These are phyloP conservation scores for Boletus albobrunnescens DNA, from an alignment of 1,284 basidiomycete genomes.

Conservation along the genomic window DNA sequence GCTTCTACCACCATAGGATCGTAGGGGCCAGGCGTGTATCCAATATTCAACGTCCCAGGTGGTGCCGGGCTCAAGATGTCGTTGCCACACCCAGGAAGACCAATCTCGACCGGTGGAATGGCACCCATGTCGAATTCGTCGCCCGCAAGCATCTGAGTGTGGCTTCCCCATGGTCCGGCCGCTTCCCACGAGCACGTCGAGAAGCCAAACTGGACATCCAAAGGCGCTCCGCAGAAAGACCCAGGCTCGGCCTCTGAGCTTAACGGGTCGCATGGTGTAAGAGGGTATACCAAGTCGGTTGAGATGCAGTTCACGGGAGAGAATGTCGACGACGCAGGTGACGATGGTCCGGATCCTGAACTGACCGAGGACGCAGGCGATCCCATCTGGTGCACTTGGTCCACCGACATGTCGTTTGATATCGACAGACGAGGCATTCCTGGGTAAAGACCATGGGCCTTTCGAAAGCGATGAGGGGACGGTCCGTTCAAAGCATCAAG, in stretches of 20 bases:
- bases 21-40: conserved; percentile 23
- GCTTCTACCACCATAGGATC: conserved; percentile 28
- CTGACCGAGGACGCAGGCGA: conserved; percentile 30
- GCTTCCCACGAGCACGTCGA: conserved; percentile 34
- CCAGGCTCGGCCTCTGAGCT: conserved; percentile 12
- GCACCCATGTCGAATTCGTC: conserved; percentile 47
- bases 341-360: conserved; percentile 34
- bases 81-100: conserved; percentile 34
- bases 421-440: conserved; percentile 31
- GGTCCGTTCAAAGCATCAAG: background rate
- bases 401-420: conserved; percentile 22
- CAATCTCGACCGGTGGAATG: conserved; percentile 47
- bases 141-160: conserved; percentile 35
- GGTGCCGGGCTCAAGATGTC: conserved; percentile 12
- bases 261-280: conserved; percentile 14
- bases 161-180: conserved; percentile 32
- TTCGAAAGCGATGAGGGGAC: conserved; percentile 5
- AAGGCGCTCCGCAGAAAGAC: conserved; percentile 18
- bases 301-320: conserved; percentile 24
- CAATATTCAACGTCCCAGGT: conserved; percentile 17
- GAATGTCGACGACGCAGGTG: conserved; percentile 27
- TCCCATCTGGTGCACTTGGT: conserved; percentile 24
- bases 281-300: conserved; percentile 21
- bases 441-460: conserved; percentile 23
- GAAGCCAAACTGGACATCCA: conserved; percentile 34